Conservation (phyloP, 306 rosid genomes). For the Trifolium pratense region DNA sequence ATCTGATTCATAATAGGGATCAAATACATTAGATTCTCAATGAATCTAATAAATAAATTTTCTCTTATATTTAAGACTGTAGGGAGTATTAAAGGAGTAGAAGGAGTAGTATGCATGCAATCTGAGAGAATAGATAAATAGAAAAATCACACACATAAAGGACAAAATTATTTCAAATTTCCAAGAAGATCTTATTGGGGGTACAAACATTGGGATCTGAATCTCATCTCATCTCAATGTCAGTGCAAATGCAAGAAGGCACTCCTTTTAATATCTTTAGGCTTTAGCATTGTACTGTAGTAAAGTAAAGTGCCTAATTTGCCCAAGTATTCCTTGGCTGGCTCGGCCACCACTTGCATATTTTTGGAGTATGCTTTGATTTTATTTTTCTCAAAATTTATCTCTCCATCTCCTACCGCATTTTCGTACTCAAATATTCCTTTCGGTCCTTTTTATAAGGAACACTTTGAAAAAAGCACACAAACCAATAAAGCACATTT, state of each 20-base stretch:
- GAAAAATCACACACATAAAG: no score
- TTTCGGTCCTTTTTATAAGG: no score
- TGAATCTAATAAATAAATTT: no score
- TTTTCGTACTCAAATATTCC: neutral
- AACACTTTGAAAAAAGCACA: no score
- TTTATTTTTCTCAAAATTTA: neutral
- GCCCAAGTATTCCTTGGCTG: neutral
- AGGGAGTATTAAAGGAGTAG: no score
- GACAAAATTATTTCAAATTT: neutral
- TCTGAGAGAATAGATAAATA: no score
- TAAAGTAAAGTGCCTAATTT: neutral
- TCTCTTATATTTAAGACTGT: no score
- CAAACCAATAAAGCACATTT: no score
- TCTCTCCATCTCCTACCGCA: neutral
- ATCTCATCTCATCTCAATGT: constrained; percentile 45
- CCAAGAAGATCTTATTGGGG: constrained; percentile 35
- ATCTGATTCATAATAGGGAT: no score
- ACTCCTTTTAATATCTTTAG: neutral
- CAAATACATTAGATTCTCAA: no score
- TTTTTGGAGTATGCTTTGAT: neutral
- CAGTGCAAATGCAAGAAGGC: constrained; percentile 46
- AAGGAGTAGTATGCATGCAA: no score
- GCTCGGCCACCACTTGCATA: constrained; percentile 10
- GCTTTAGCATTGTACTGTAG: neutral
- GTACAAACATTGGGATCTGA: constrained; percentile 43